These are phyloP conservation scores for Fusarium penzigii DNA, from an alignment of 2,329 filamentous ascomycete species.

Conservation along the genomic window DNA sequence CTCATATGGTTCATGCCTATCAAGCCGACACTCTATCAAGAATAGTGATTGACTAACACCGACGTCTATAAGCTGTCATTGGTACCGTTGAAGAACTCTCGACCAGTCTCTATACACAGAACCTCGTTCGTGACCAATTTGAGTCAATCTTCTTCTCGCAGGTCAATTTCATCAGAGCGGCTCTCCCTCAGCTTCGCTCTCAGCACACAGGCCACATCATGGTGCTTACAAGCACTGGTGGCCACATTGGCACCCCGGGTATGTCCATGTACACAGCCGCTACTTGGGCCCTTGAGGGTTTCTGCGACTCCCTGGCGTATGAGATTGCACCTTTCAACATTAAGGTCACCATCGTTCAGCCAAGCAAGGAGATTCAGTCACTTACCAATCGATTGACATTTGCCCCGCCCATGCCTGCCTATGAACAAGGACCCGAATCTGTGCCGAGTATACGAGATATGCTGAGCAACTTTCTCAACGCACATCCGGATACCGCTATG, in stretches of 20 bases:
- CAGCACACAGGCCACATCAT: conserved; percentile 89
- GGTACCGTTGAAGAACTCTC: conserved; percentile 90
- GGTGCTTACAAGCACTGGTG: conserved; percentile 84
- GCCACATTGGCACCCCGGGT: conserved; percentile 89
- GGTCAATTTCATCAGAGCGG: conserved; percentile 91
- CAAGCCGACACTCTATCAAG: neutral
- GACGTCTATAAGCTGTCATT: conserved; percentile 65
- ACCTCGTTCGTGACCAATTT: conserved; percentile 86
- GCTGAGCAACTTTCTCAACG: conserved; percentile 75
- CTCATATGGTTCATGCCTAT: neutral
- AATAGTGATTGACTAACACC: conserved; percentile 11
- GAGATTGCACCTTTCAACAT: conserved; percentile 97
- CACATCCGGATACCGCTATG: conserved; percentile 64
- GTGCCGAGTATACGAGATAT: conserved; percentile 84
- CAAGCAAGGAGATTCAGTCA: conserved; percentile 87
- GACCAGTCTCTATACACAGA: conserved; percentile 69
- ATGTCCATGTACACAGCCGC: conserved; percentile 89
- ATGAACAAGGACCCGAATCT: conserved; percentile 43
- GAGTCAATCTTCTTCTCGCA: conserved; percentile 94
- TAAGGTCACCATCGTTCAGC: conserved; percentile 93
- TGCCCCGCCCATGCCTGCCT: conserved; percentile 70
- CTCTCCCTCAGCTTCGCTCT: conserved; percentile 75
- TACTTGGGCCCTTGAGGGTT: conserved; percentile 93
- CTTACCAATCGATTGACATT: conserved; percentile 86
- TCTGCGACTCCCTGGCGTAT: conserved; percentile 92